phyloP scores from a whole-genome alignment of 768 basidiomycete species.

The Psilocybe cyanescens region DNA sequence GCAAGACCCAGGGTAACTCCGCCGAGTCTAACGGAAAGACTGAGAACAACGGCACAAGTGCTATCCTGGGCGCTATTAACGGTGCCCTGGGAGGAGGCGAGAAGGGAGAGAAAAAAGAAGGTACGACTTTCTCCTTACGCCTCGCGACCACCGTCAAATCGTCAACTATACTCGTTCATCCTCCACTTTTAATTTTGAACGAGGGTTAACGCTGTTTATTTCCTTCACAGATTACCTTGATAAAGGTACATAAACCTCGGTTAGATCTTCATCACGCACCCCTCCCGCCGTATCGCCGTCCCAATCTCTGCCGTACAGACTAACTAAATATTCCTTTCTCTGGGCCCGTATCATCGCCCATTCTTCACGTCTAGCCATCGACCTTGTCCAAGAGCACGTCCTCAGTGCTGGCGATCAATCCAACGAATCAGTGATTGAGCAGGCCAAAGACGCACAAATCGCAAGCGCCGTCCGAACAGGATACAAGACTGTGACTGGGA shows the following conservation, averaged over 20 bases:
- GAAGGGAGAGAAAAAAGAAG: background rate
- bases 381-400: constrained; percentile 22
- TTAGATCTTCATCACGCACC: background rate
- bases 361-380: constrained; percentile 14
- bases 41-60: too few relatives aligned
- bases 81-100: background rate
- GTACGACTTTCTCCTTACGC: background rate
- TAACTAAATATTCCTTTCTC: background rate
- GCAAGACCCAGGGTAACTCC: too few relatives aligned
- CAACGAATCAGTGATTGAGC: constrained; percentile 34
- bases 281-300: background rate
- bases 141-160: too few relatives aligned
- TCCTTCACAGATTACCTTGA: background rate
- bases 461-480: constrained; percentile 25
- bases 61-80: too few relatives aligned
- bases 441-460: constrained; percentile 34
- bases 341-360: too few relatives aligned
- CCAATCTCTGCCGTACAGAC: background rate
- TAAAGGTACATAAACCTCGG: background rate
- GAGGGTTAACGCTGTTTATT: background rate
- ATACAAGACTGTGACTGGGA: constrained; percentile 29
- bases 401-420: constrained; percentile 30
- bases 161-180: background rate
- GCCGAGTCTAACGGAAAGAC: too few relatives aligned
- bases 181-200: background rate